These are phyloP conservation scores for Cornus kousa DNA, from an alignment of 148 eudicot genomes.

Conservation along the genomic window DNA sequence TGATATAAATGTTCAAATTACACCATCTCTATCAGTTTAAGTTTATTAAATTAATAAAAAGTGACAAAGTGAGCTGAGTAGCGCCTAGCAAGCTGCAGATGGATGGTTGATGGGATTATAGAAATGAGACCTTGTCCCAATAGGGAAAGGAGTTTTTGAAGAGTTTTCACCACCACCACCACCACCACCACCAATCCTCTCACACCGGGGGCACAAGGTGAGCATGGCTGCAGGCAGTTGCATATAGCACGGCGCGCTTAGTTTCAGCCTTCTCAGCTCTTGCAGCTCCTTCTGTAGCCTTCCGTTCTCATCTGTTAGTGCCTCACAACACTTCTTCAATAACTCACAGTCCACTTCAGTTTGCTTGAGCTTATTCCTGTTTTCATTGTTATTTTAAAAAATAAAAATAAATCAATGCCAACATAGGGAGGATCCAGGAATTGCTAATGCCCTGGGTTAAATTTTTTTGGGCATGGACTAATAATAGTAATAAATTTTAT, in stretches of 20 bases:
- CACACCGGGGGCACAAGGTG: conserved; percentile 44
- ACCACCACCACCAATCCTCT: conserved; percentile 11
- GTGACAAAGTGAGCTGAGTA: no score
- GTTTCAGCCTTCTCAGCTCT: conserved; percentile 25
- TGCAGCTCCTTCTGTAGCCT: conserved; percentile 38
- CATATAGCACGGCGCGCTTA: conserved; percentile 14
- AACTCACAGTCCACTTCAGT: conserved; percentile 40
- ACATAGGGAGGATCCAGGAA: no score
- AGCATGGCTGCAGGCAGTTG: conserved; percentile 33
- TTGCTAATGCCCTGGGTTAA: no score
- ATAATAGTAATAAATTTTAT: no score
- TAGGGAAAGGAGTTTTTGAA: neutral
- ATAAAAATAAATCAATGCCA: neutral
- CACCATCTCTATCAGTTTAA: no score
- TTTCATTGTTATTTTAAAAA: neutral
- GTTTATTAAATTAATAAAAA: no score
- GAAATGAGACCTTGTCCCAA: conserved; percentile 7
- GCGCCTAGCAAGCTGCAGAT: conserved; percentile 19
- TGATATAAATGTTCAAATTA: no score
- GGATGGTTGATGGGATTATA: conserved; percentile 14
- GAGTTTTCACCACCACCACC: neutral
- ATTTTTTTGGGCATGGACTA: no score
- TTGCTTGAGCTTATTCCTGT: conserved; percentile 51
- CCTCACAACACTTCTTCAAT: conserved; percentile 32
- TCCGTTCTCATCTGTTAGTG: conserved; percentile 35